Evolutionary conservation across 306 rosid genomes (phyloP).

Genomic region (Malus sylvestris): DNA sequence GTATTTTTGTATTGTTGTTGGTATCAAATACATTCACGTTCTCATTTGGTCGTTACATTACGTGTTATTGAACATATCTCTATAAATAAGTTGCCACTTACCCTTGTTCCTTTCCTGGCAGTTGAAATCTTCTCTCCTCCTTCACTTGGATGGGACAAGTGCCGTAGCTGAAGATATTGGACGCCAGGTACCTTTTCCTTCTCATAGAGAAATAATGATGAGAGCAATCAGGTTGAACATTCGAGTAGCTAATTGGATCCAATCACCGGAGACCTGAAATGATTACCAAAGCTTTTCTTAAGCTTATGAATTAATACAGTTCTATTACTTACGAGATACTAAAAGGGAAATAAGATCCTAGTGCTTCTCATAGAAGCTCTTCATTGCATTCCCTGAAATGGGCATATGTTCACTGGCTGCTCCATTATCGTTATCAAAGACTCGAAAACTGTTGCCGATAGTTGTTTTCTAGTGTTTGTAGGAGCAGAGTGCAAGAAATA

Average conservation of each 20-base stretch:
- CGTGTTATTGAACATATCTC: not conserved
- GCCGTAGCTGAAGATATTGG: constrained; percentile 92
- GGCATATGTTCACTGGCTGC: not conserved
- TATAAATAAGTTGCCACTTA: not conserved
- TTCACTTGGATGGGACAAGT: constrained; percentile 88
- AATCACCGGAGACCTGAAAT: not conserved
- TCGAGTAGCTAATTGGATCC: not conserved
- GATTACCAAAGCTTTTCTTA: not conserved
- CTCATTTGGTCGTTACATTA: not conserved
- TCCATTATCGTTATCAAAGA: not conserved
- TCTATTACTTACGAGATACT: not conserved
- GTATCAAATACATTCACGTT: not conserved
- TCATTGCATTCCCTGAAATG: not conserved
- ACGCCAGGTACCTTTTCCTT: constrained; percentile 59
- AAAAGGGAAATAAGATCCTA: not conserved
- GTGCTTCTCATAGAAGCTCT: not conserved
- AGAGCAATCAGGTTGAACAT: not conserved
- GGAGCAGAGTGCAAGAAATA: not conserved
- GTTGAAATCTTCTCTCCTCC: constrained; percentile 84
- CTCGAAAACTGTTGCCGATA: not conserved
- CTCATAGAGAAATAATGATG: not conserved
- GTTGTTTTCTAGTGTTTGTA: not conserved
- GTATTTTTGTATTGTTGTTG: not conserved
- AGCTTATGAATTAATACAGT: not conserved
- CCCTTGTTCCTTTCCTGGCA: constrained; percentile 22